Evolutionary conservation across 192 early-diverging fungal species (phyloP).

Genomic region (Entomortierella parvispora): DNA sequence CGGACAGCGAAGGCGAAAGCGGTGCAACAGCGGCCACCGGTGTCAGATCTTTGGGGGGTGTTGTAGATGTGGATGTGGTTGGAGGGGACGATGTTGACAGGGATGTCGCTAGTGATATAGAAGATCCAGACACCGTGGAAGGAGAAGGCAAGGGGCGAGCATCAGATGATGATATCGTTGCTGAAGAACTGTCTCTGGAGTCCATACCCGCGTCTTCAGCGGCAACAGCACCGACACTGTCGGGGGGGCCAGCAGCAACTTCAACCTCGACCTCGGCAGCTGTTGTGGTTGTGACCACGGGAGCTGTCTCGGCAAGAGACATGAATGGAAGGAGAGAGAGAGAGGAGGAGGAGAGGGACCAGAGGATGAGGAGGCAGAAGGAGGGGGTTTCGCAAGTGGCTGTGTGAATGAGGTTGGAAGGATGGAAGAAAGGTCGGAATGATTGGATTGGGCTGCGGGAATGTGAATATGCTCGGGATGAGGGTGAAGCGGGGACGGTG

Average conservation of each 20-base stretch:
- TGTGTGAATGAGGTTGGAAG: neutral
- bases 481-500: neutral
- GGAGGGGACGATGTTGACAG: neutral
- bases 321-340: constrained; percentile 17
- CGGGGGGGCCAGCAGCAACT: constrained; percentile 16
- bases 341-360: neutral
- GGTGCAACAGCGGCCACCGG: neutral
- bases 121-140: constrained; percentile 16
- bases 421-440: constrained; percentile 5
- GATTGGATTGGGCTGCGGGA: neutral
- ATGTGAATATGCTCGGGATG: neutral
- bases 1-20: constrained; percentile 19
- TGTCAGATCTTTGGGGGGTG: neutral
- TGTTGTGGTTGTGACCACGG: constrained; percentile 12
- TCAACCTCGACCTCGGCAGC: too few species aligned
- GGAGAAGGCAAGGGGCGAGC: constrained; percentile 1
- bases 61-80: constrained; percentile 2
- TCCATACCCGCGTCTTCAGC: too few species aligned
- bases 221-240: too few species aligned
- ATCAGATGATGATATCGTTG: neutral
- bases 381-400: neutral
- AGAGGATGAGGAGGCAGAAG: neutral
- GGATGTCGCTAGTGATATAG: neutral
- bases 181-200: too few species aligned
- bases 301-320: constrained; percentile 47